Evolutionary conservation across 2,329 filamentous ascomycete species (phyloP).

Genomic region (Metarhizium robertsii): DNA sequence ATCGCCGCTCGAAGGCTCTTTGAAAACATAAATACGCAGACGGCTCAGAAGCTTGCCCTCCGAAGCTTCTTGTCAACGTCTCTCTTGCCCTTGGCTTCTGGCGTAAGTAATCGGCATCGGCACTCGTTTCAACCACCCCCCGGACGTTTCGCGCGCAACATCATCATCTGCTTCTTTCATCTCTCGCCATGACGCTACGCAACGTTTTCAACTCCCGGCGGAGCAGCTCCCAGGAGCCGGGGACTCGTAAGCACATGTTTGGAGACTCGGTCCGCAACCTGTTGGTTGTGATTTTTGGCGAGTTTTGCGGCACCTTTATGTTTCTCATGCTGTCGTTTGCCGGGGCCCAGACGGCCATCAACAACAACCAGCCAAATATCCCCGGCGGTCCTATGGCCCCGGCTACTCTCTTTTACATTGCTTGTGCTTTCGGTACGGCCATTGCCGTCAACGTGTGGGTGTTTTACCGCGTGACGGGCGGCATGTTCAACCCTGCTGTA

Average conservation of each 20-base stretch:
- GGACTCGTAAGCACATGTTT: slow-evolving; percentile 1
- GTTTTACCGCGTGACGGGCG: slow-evolving; percentile 41
- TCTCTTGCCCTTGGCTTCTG: neutral
- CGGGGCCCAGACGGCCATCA: slow-evolving; percentile 28
- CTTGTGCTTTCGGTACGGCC: slow-evolving; percentile 38
- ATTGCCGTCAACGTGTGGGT: slow-evolving; percentile 44
- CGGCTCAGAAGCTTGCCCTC: neutral
- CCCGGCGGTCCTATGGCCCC: slow-evolving; percentile 20
- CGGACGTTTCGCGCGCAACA: no score
- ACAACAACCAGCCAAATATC: slow-evolving; percentile 18
- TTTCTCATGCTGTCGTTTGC: slow-evolving; percentile 38
- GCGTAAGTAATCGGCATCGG: neutral
- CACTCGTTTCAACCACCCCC: neutral
- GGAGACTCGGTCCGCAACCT: slow-evolving; percentile 19
- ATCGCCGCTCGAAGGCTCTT: neutral
- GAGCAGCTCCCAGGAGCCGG: neutral
- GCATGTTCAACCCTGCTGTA: slow-evolving; percentile 42
- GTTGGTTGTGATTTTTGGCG: slow-evolving; percentile 33
- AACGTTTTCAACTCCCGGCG: neutral
- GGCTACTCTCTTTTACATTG: slow-evolving; percentile 37
- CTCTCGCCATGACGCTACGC: neutral
- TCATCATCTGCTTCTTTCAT: no score
- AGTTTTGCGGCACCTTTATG: slow-evolving; percentile 45
- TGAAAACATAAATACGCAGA: neutral
- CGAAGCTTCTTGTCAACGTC: neutral